Evolutionary conservation across 805 yeast species (phyloP).

Genomic region (Priceomyces medius): DNA sequence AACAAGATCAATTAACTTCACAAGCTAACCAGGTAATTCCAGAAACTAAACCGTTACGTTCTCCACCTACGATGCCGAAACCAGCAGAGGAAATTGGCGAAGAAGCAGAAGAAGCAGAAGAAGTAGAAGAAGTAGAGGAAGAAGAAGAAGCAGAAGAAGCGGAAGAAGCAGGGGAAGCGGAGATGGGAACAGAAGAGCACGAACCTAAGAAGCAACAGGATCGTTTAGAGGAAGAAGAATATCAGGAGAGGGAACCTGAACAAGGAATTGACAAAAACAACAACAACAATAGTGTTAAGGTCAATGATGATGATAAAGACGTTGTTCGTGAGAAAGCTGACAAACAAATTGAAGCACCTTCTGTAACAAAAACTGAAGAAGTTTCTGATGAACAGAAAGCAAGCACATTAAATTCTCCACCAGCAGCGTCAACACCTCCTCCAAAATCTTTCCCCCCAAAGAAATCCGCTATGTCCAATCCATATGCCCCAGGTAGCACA

Average conservation of each 20-base stretch:
- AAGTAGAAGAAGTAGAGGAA: constrained; percentile 5
- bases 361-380: background rate
- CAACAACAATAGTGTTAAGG: too few relatives aligned
- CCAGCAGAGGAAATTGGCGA: constrained; percentile 7
- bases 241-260: background rate
- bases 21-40: too few relatives aligned
- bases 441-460: background rate
- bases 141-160: constrained; percentile 4
- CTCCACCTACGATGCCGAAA: too few relatives aligned
- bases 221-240: constrained; percentile 1
- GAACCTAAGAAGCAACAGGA: too few relatives aligned
- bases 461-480: constrained; percentile 20
- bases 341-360: background rate
- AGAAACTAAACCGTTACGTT: too few relatives aligned
- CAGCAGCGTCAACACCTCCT: constrained; percentile 1
- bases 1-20: too few relatives aligned
- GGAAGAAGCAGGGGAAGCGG: too few relatives aligned
- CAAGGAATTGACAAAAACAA: background rate
- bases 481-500: constrained; percentile 36
- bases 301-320: background rate
- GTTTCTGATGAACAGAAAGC: background rate
- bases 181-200: too few relatives aligned
- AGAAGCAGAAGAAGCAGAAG: constrained; percentile 4
- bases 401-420: too few relatives aligned
- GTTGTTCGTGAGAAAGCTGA: background rate